Evolutionary conservation across 2,329 filamentous ascomycete genomes (phyloP).

Genomic region (Emergomyces pasteurianus): DNA sequence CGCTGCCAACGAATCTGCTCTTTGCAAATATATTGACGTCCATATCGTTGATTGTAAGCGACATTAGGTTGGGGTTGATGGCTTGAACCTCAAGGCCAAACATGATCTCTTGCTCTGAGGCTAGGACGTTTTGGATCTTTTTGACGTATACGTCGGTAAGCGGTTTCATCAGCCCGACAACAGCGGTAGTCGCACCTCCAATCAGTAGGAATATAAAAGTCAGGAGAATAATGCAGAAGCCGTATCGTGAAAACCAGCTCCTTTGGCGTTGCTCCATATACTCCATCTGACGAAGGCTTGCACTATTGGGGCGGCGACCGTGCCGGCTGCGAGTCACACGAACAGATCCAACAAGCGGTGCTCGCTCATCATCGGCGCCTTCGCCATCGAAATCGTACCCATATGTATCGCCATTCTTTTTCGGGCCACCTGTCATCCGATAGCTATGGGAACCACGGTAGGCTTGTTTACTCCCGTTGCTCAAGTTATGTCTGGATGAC

Average conservation of each 20-base stretch:
- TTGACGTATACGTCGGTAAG: constrained; percentile 66
- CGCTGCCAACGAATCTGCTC: constrained; percentile 69
- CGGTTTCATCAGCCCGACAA: constrained; percentile 84
- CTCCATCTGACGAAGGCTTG: constrained; percentile 58
- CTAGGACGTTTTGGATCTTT: constrained; percentile 78
- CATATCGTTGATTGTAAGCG: constrained; percentile 72
- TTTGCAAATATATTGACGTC: constrained; percentile 92
- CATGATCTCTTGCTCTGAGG: constrained; percentile 90
- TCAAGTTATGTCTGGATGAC: constrained; percentile 41
- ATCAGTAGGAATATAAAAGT: constrained; percentile 71
- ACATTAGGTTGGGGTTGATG: constrained; percentile 84
- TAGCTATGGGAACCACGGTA: constrained; percentile 47
- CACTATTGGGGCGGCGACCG: constrained; percentile 42
- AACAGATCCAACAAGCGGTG: constrained; percentile 59
- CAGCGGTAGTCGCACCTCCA: constrained; percentile 74
- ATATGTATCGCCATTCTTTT: constrained; percentile 51
- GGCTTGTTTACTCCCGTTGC: constrained; percentile 50
- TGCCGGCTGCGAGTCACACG: constrained; percentile 49
- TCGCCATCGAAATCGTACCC: constrained; percentile 74
- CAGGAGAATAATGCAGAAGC: constrained; percentile 76
- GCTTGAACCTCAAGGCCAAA: constrained; percentile 80
- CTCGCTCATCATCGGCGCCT: constrained; percentile 75
- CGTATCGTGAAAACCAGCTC: constrained; percentile 60
- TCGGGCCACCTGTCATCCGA: constrained; percentile 33
- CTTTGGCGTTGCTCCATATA: constrained; percentile 54